Evolutionary conservation across 192 early-diverging fungal genomes (phyloP).

Genomic region (Umbelopsis ramanniana): DNA sequence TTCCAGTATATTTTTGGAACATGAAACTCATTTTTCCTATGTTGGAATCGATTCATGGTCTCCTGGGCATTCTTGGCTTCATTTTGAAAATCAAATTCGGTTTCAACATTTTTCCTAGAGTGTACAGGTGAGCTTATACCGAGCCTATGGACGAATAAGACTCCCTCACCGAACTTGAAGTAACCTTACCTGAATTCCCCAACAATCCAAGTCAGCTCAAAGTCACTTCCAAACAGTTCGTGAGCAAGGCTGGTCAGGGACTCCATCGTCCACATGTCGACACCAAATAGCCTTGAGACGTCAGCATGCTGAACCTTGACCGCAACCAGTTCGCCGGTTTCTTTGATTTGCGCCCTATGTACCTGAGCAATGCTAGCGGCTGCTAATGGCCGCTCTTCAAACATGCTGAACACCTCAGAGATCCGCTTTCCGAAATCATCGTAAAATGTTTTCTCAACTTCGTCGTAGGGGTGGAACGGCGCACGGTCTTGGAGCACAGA

Average conservation of each 20-base stretch:
- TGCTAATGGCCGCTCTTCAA: slow-evolving; percentile 84
- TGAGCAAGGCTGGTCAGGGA: slow-evolving; percentile 61
- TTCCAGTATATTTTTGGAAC: slow-evolving; percentile 54
- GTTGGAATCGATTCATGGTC: slow-evolving; percentile 50
- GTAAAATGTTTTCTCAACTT: slow-evolving; percentile 69
- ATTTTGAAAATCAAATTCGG: slow-evolving; percentile 82
- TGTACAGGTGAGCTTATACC: background rate
- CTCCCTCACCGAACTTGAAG: slow-evolving; percentile 46
- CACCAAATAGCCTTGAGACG: slow-evolving; percentile 59
- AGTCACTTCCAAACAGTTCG: slow-evolving; percentile 80
- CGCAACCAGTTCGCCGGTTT: slow-evolving; percentile 76
- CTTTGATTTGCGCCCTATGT: slow-evolving; percentile 64
- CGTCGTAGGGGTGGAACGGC: slow-evolving; percentile 72
- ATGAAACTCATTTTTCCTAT: slow-evolving; percentile 41
- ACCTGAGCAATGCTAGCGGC: slow-evolving; percentile 95
- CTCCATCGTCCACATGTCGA: slow-evolving; percentile 76
- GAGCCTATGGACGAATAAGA: slow-evolving; percentile 15
- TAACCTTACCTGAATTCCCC: slow-evolving; percentile 84
- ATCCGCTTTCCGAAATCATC: slow-evolving; percentile 71
- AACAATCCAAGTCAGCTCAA: slow-evolving; percentile 89
- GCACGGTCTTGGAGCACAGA: slow-evolving; percentile 83
- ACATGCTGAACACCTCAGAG: slow-evolving; percentile 71
- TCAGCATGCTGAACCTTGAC: slow-evolving; percentile 96
- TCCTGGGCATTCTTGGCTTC: slow-evolving; percentile 76
- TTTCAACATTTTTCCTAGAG: slow-evolving; percentile 7